Evolutionary conservation across 108 stramenopile species (phyloP), one percentile per base, ranked within the genome.

Genomic region (Discostella pseudostelligera): DNA sequence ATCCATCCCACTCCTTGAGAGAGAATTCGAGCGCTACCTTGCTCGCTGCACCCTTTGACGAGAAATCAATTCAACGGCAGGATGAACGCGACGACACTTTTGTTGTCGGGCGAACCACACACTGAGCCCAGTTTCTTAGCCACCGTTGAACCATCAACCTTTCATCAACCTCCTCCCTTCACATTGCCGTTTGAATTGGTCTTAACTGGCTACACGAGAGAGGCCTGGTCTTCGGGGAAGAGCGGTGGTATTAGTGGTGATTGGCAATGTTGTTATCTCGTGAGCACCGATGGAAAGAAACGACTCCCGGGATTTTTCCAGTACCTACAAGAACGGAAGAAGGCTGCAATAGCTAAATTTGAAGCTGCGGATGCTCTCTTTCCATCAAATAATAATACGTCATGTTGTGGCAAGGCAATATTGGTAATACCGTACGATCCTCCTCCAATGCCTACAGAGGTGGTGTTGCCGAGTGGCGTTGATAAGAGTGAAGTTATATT

Each of bases 131-230:
- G 32, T 1, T 56, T 56, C 10, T 37, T 56, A 19, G 55, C 55
- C 36, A 56, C 55, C 6, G 42, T 60, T 19, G 59, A 60, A 20
- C 45, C 45, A 39, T 7, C 59, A 60, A 24, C 11, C 11, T 7
- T 8, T 2, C 26, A 19, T 16, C 39, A 28, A n/a, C 42, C 8
- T 16, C 21, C 59, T 0, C 29, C 59, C 24, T 35, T 63, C 56
- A 54, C 28, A 4, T 32, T 83, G 50, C 82, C 82, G 0, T 78
- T 70, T 28, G 75, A 83, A 28, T 10, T 93, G 20, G 78, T 83
- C 12, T 54, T 93, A 43, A 85, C 87, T 61, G 79, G 72, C 9
- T 93, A 93, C 55, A 88, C 92, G 4, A 64, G 89, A 22, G 92
- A 93, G 64, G 67, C 76, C 2, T 90, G 88, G 92, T 83, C 87